phyloP scores from a whole-genome alignment of 805 yeast species.

The Lachancea waltii region DNA sequence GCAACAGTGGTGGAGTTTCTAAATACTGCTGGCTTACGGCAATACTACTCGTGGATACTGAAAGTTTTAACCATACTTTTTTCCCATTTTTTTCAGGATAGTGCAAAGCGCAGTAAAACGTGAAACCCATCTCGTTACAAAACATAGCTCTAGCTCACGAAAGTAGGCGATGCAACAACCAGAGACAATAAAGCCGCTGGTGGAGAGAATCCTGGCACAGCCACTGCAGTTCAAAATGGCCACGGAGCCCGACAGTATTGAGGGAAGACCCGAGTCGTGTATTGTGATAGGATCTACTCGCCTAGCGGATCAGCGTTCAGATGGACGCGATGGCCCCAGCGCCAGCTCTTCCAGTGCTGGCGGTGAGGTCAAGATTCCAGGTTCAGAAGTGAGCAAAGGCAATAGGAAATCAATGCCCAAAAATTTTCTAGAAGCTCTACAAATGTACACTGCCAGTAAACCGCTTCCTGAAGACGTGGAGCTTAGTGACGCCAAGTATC shows the following conservation, averaged over 20 bases:
- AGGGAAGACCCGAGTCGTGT: slow-evolving; percentile 44
- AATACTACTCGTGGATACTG: neutral
- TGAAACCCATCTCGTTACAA: neutral
- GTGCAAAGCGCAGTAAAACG: neutral
- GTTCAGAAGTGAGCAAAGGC: slow-evolving; percentile 49
- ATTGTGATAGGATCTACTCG: slow-evolving; percentile 32
- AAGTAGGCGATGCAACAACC: slow-evolving; percentile 20
- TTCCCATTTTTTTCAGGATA: neutral
- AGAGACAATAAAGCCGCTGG: slow-evolving; percentile 41
- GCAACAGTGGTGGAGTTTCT: too few relatives aligned
- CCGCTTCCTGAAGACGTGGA: slow-evolving; percentile 6
- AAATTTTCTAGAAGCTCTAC: slow-evolving; percentile 44
- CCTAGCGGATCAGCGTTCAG: neutral
- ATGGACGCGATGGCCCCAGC: neutral
- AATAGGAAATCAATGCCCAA: slow-evolving; percentile 51
- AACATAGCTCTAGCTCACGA: neutral
- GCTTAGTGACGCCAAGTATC: slow-evolving; percentile 19
- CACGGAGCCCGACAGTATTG: slow-evolving; percentile 43
- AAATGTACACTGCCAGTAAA: slow-evolving; percentile 25
- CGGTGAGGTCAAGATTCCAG: neutral
- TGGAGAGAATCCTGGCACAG: slow-evolving; percentile 53
- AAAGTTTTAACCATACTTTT: neutral
- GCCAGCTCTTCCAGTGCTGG: neutral
- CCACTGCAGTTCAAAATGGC: slow-evolving; percentile 63
- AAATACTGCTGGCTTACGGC: too few relatives aligned